Conservation (phyloP, 305 asterid species). For the Andrographis paniculata region DNA sequence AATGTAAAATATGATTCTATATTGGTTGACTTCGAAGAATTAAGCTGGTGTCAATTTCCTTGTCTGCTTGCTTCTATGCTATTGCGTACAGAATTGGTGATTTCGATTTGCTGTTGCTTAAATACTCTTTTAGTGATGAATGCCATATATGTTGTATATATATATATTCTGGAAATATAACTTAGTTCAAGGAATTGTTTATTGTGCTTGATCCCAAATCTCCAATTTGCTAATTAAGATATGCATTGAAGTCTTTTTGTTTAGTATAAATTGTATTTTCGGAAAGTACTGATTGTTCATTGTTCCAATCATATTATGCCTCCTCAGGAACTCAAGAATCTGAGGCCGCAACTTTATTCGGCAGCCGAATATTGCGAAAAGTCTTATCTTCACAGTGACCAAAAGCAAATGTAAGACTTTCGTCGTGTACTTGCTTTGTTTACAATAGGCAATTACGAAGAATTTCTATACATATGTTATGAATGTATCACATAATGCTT, state of each 20-base stretch:
- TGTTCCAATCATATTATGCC: slow-evolving; percentile 13
- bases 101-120: not conserved
- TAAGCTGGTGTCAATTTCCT: not conserved
- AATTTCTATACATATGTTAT: too few species aligned
- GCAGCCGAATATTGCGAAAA: slow-evolving; percentile 96
- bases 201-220: too few species aligned
- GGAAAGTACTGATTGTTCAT: too few species aligned
- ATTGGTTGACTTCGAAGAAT: slow-evolving; percentile 7
- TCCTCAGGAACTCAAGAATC: slow-evolving; percentile 85
- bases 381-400: slow-evolving; percentile 78
- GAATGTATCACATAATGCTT: too few species aligned
- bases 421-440: slow-evolving; percentile 5
- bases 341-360: slow-evolving; percentile 91
- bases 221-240: too few species aligned
- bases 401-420: slow-evolving; percentile 72
- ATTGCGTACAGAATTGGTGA: not conserved
- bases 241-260: too few species aligned
- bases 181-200: too few species aligned
- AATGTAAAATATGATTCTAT: slow-evolving; percentile 10
- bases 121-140: too few species aligned
- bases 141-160: too few species aligned
- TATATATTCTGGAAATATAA: too few species aligned
- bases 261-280: too few species aligned
- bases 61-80: not conserved
- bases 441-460: too few species aligned